Percentiles rank a stretch among this genome's conserved stretches.
Evolutionary conservation across 1,284 basidiomycete species (phyloP).

Genomic region (Waitea zeae): DNA sequence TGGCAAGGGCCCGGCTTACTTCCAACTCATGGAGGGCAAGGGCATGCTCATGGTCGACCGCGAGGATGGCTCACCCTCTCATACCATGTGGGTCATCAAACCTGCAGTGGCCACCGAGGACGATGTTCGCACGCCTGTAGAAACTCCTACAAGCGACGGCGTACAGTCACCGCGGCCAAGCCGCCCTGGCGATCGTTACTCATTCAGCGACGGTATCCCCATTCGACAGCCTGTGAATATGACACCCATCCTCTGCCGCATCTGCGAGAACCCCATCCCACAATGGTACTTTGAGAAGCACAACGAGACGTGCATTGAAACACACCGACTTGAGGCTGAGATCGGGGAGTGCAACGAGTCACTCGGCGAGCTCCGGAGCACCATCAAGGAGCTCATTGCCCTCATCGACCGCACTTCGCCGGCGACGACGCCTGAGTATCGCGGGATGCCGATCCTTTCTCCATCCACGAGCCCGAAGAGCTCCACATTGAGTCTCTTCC

Average conservation of each 20-base stretch:
- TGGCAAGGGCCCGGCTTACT: constrained; percentile 36
- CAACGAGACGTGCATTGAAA: constrained; percentile 97
- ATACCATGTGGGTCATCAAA: constrained; percentile 99
- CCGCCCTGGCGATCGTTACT: no score
- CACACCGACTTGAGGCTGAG: constrained; percentile 92
- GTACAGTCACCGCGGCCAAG: no score
- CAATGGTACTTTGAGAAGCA: constrained; percentile 99
- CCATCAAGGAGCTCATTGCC: constrained; percentile 56
- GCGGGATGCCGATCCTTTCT: constrained; percentile 71
- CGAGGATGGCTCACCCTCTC: constrained; percentile 71
- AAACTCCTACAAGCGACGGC: constrained; percentile 28
- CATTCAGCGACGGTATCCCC: constrained; percentile 46
- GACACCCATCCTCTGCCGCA: constrained; percentile 89
- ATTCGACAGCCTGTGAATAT: constrained; percentile 62
- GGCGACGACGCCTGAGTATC: constrained; percentile 56
- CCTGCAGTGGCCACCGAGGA: constrained; percentile 59
- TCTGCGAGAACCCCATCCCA: constrained; percentile 93
- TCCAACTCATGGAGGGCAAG: constrained; percentile 90
- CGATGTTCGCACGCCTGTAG: constrained; percentile 21
- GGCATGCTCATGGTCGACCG: constrained; percentile 98
- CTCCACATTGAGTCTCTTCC: constrained; percentile 48
- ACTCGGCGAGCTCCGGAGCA: constrained; percentile 71
- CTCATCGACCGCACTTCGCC: constrained; percentile 51
- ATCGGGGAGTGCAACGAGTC: constrained; percentile 90
- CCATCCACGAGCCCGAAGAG: constrained; percentile 50